phyloP scores from a whole-genome alignment of 306 rosid genomes.

The Calophaca sinica region DNA sequence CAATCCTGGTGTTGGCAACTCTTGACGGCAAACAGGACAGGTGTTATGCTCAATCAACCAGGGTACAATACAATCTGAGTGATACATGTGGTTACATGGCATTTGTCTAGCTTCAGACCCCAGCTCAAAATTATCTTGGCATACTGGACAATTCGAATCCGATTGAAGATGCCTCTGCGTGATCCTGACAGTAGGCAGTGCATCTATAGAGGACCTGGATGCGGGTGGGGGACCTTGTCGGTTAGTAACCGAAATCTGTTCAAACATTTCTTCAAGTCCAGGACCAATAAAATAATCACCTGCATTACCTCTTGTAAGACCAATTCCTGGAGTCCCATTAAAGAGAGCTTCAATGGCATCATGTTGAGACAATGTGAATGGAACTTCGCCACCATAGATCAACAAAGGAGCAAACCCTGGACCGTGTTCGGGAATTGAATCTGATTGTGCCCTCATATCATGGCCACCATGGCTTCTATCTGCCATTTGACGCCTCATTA shows the following conservation, averaged over 20 bases:
- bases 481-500: constrained; percentile 59
- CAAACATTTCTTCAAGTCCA: constrained; percentile 80
- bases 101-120: constrained; percentile 77
- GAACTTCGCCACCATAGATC: constrained; percentile 75
- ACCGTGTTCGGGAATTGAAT: constrained; percentile 54
- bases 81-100: constrained; percentile 79
- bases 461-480: constrained; percentile 50
- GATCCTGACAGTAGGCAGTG: constrained; percentile 75
- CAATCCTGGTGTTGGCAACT: constrained; percentile 60
- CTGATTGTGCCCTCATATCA: constrained; percentile 52
- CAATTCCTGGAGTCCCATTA: constrained; percentile 70
- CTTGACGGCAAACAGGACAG: constrained; percentile 88
- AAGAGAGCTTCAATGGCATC: constrained; percentile 71
- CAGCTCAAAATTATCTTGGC: constrained; percentile 70
- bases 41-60: constrained; percentile 81
- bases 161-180: constrained; percentile 68
- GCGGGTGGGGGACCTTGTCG: constrained; percentile 82
- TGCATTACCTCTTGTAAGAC: constrained; percentile 63
- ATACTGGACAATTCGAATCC: constrained; percentile 74
- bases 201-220: constrained; percentile 63
- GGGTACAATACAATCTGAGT: constrained; percentile 75
- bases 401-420: constrained; percentile 60
- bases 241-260: constrained; percentile 70
- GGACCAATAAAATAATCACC: constrained; percentile 85
- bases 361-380: constrained; percentile 64